Evolutionary conservation across 163 green algal species (phyloP).

Genomic region (Scenedesmus sp.): DNA sequence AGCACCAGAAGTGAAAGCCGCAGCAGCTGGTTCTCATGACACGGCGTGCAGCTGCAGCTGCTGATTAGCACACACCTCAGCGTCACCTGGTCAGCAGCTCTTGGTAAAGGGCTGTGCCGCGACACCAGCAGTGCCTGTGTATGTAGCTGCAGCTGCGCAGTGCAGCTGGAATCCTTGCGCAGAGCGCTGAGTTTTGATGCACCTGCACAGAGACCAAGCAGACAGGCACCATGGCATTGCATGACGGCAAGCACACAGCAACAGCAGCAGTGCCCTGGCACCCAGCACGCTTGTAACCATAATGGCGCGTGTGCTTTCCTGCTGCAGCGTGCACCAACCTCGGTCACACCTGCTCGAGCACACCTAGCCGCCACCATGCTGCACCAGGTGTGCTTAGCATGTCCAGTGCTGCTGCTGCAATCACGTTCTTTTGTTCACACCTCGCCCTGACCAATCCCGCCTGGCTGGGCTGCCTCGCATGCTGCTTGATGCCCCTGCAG

Average conservation of each 20-base stretch:
- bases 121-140: too few relatives aligned
- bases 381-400: too few relatives aligned
- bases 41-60: not conserved
- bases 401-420: not conserved
- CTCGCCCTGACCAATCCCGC: too few relatives aligned
- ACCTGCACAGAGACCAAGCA: not conserved
- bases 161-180: too few relatives aligned
- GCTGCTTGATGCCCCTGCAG: not conserved
- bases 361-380: too few relatives aligned
- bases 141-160: not conserved
- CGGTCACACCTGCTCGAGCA: too few relatives aligned
- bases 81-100: too few relatives aligned
- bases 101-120: too few relatives aligned
- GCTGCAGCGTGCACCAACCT: too few relatives aligned
- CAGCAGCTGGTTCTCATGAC: not conserved
- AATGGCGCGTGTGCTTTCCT: too few relatives aligned
- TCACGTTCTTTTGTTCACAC: not conserved
- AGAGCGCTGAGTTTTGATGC: too few relatives aligned
- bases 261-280: not conserved
- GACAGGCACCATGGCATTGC: not conserved
- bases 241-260: not conserved
- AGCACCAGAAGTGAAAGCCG: not conserved
- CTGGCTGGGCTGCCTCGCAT: too few relatives aligned
- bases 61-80: not conserved
- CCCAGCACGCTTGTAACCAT: not conserved